These are phyloP conservation scores for Ogataea zsoltii DNA, from an alignment of 805 yeast species.

Conservation along the genomic window DNA sequence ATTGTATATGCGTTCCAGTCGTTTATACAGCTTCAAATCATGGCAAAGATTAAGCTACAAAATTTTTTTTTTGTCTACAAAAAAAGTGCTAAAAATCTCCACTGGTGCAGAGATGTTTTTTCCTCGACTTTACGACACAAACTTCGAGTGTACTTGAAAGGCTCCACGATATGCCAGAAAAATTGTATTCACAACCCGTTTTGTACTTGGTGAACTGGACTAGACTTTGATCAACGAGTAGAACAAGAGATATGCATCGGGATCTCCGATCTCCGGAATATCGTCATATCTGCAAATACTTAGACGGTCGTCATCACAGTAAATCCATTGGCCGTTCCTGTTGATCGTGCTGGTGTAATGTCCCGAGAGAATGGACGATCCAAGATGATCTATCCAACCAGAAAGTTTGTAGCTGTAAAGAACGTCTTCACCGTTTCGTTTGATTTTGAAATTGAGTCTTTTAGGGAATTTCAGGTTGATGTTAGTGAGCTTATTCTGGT, in stretches of 20 bases:
- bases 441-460: conserved; percentile 39
- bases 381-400: conserved; percentile 71
- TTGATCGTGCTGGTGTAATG: conserved; percentile 73
- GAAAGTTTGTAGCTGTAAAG: conserved; percentile 49
- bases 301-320: conserved; percentile 72
- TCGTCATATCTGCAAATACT: conserved; percentile 41
- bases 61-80: neutral
- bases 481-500: conserved; percentile 30
- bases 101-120: neutral
- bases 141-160: too few species aligned
- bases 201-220: too few species aligned
- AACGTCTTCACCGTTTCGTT: conserved; percentile 35
- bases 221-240: conserved; percentile 40
- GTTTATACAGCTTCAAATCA: too few species aligned
- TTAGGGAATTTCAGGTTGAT: conserved; percentile 26
- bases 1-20: too few species aligned
- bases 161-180: too few species aligned
- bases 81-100: neutral
- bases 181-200: too few species aligned
- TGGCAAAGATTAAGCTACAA: too few species aligned
- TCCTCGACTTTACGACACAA: too few species aligned
- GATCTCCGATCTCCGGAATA: conserved; percentile 30
- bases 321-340: conserved; percentile 62
- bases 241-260: conserved; percentile 66
- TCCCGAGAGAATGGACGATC: conserved; percentile 63